Conservation (phyloP, 1,284 basidiomycete genomes). For the Leccinum variabile region DNA sequence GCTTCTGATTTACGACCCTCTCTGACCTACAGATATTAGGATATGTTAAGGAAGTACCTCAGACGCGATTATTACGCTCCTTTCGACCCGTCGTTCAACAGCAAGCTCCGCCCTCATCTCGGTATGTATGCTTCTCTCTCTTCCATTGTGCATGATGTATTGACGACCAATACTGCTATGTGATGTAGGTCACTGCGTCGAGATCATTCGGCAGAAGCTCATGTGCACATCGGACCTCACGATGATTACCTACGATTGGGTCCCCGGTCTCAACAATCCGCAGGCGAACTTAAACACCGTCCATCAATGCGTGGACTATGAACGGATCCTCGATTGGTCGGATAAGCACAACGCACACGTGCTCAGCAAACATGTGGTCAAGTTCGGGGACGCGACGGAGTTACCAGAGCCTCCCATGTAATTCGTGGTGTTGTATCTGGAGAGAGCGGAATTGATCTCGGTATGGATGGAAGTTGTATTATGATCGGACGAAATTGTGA, state of each 20-base stretch:
- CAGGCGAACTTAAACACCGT: background rate
- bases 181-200: conserved; percentile 1
- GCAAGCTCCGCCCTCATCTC: conserved; percentile 1
- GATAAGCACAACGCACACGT: background rate
- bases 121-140: background rate
- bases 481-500: background rate
- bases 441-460: background rate
- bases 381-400: background rate
- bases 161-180: background rate
- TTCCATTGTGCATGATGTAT: background rate
- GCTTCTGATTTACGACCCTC: background rate
- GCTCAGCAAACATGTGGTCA: background rate
- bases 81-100: background rate
- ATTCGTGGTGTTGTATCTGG: background rate
- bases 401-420: background rate
- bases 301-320: conserved; percentile 6
- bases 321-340: conserved; percentile 1
- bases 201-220: conserved; percentile 1
- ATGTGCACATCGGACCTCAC: conserved; percentile 7
- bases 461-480: background rate
- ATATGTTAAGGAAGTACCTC: conserved; percentile 2
- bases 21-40: background rate
- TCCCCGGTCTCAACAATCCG: background rate
- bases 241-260: conserved; percentile 1
- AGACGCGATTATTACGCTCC: background rate